These are phyloP conservation scores for Kodamaea jinghongensis DNA, from an alignment of 805 yeast genomes.

Conservation along the genomic window DNA sequence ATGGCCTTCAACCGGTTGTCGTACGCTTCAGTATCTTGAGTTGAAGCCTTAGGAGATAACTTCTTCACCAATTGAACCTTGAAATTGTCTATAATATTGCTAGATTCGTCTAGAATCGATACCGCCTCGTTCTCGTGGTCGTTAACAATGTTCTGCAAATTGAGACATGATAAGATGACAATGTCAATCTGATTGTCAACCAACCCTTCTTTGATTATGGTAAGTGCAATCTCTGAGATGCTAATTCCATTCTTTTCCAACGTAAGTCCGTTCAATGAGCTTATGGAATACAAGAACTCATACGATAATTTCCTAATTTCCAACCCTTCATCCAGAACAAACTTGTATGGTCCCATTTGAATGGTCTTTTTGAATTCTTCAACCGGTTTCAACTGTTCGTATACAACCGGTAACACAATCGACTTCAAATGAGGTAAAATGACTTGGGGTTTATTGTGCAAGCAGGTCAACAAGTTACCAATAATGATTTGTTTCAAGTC, in stretches of 20 bases:
- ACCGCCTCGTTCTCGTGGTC: conserved; percentile 27
- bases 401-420: conserved; percentile 47
- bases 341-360: conserved; percentile 86
- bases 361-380: conserved; percentile 60
- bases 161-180: conserved; percentile 49
- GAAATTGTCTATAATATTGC: conserved; percentile 37
- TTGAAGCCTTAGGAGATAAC: conserved; percentile 59
- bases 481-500: conserved; percentile 60
- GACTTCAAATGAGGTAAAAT: conserved; percentile 44
- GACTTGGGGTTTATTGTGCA: conserved; percentile 52
- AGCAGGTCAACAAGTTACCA: conserved; percentile 55
- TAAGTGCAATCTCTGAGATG: conserved; percentile 34
- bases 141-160: conserved; percentile 35
- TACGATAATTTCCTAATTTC: conserved; percentile 70
- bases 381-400: conserved; percentile 53
- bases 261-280: conserved; percentile 17
- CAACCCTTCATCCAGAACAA: conserved; percentile 73
- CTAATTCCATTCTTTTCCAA: conserved; percentile 21
- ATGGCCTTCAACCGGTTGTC: conserved; percentile 44
- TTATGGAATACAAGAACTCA: conserved; percentile 62
- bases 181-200: conserved; percentile 62
- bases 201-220: conserved; percentile 48
- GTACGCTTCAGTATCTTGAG: conserved; percentile 60
- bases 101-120: conserved; percentile 15
- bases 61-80: conserved; percentile 41